Conservation (phyloP, 2,329 filamentous ascomycete genomes). For the Exophiala mesophila region DNA sequence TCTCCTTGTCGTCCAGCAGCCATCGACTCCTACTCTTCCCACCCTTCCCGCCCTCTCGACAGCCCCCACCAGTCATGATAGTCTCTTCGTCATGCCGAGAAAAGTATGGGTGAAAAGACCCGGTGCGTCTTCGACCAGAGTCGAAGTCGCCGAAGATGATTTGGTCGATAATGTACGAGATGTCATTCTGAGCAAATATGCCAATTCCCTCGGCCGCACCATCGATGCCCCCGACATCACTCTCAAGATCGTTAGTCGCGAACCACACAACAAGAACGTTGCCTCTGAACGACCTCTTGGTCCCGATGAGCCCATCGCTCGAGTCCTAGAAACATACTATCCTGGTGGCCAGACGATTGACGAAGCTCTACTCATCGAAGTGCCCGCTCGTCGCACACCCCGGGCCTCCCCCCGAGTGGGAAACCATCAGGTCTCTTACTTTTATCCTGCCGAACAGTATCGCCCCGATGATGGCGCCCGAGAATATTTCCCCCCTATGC, state of each 20-base stretch:
- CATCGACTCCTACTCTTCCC: slow-evolving; percentile 16
- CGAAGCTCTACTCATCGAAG: slow-evolving; percentile 87
- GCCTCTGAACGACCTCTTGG: slow-evolving; percentile 65
- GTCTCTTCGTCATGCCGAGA: slow-evolving; percentile 42
- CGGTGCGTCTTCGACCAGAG: slow-evolving; percentile 76
- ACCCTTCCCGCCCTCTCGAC: slow-evolving; percentile 9
- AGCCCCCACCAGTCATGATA: slow-evolving; percentile 18
- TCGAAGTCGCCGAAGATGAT: slow-evolving; percentile 80
- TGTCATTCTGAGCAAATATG: slow-evolving; percentile 86
- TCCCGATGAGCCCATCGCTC: slow-evolving; percentile 78
- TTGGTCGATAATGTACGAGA: slow-evolving; percentile 93
- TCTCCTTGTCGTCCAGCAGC: slow-evolving; percentile 16
- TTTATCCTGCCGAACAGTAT: slow-evolving; percentile 52
- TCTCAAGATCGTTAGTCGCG: slow-evolving; percentile 70
- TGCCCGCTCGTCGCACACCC: slow-evolving; percentile 70
- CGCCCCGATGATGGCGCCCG: slow-evolving; percentile 64
- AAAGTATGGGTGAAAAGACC: slow-evolving; percentile 96
- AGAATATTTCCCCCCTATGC: slow-evolving; percentile 79
- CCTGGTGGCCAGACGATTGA: slow-evolving; percentile 82
- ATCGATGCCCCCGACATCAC: slow-evolving; percentile 89
- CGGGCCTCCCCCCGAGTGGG: slow-evolving; percentile 66
- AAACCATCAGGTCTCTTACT: slow-evolving; percentile 50
- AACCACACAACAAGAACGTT: slow-evolving; percentile 41
- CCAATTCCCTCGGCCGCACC: slow-evolving; percentile 80
- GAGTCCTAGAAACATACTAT: slow-evolving; percentile 75